A percentile compares a stretch with the other conserved stretches of the same genome.
phyloP scores from a whole-genome alignment of 1,139 yeast species.

The Pneumocystis carinii region DNA sequence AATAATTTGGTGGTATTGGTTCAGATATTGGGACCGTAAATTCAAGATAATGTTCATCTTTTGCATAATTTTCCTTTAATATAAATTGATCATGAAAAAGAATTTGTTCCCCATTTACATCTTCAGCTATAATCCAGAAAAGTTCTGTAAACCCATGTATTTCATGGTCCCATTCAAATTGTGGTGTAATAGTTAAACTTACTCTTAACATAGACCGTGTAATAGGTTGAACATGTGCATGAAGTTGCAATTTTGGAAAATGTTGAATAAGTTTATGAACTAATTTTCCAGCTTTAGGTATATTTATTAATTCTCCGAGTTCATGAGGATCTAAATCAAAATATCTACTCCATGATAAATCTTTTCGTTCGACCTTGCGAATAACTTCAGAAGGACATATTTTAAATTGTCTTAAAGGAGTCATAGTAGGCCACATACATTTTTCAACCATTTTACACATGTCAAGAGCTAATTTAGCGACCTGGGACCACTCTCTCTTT shows the following conservation, averaged over 20 bases:
- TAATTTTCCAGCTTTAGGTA: conserved; percentile 48
- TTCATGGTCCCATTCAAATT: conserved; percentile 59
- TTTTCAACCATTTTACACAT: conserved; percentile 68
- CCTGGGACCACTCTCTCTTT: conserved; percentile 54
- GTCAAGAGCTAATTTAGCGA: conserved; percentile 44
- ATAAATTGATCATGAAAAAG: conserved; percentile 42
- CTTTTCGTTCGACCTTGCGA: conserved; percentile 61
- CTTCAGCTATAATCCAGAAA: conserved; percentile 63
- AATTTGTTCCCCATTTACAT: conserved; percentile 66
- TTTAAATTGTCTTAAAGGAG: conserved; percentile 76
- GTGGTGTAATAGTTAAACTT: conserved; percentile 51
- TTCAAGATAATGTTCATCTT: conserved; percentile 44
- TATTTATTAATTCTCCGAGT: conserved; percentile 66
- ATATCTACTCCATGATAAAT: conserved; percentile 70
- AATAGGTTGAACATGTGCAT: conserved; percentile 59
- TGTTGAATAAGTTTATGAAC: conserved; percentile 50
- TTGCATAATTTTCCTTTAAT: conserved; percentile 35
- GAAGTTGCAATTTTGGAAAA: conserved; percentile 52
- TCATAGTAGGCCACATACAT: conserved; percentile 68
- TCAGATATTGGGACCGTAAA: conserved; percentile 47
- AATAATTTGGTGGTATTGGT: conserved; percentile 62
- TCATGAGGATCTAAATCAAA: conserved; percentile 57
- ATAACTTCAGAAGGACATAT: conserved; percentile 55
- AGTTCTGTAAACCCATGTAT: conserved; percentile 53
- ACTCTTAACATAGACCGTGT: conserved; percentile 52